phyloP scores from a whole-genome alignment of 306 rosid species.

The Castanospermum australe region DNA sequence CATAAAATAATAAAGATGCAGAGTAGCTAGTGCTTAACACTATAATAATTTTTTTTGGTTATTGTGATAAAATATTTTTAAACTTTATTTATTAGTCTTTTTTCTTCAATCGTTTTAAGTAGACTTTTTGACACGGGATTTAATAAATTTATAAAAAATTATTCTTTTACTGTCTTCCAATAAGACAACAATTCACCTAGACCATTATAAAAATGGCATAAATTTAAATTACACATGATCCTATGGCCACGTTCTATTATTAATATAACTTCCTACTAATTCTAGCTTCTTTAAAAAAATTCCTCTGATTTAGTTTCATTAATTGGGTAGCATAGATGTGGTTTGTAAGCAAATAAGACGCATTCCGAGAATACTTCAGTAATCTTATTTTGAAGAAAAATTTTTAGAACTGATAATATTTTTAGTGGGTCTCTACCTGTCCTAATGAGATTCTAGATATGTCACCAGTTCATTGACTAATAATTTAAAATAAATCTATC shows the following conservation, averaged over 20 bases:
- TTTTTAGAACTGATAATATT: too few species aligned
- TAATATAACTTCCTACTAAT: background rate
- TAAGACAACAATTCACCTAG: background rate
- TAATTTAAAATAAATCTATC: too few species aligned
- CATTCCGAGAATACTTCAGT: too few species aligned
- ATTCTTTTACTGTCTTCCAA: background rate
- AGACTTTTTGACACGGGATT: background rate
- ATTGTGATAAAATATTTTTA: background rate
- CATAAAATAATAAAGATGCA: slow-evolving; percentile 14
- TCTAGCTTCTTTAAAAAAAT: background rate
- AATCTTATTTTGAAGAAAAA: too few species aligned
- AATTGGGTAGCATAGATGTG: background rate
- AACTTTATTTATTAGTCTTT: background rate
- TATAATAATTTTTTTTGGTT: background rate
- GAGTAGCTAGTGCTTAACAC: background rate
- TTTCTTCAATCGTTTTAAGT: background rate
- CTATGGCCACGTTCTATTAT: background rate
- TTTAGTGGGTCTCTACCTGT: too few species aligned
- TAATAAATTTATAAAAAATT: background rate
- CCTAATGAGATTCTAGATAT: too few species aligned
- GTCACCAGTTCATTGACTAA: too few species aligned
- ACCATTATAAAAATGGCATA: too few species aligned
- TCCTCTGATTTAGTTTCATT: background rate
- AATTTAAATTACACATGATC: slow-evolving; percentile 1
- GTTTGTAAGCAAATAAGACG: background rate